Base-by-base conservation (phyloP, 306 rosid species). In the Trichosanthes cucumerina region DNA sequence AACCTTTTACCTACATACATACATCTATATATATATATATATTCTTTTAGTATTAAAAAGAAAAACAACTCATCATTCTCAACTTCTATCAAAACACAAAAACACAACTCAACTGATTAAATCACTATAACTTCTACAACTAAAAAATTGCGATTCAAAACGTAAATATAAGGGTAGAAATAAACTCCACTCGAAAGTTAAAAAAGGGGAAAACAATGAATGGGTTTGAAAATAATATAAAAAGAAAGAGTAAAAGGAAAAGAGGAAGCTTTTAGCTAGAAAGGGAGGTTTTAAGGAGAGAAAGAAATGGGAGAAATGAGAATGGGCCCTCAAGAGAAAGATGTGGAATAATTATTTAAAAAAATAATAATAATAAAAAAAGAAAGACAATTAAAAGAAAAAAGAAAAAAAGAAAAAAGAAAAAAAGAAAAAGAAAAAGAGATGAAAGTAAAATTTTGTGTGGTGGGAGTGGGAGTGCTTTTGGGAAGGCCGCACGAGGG, bases 401-500 rank as follows among this genome's bases (percentile, higher is more conserved):
- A 15, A 7, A 41, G 1, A 7, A 14, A 1, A 49, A 16, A 3
- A 50, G 1, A 18, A 16, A 5, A 18, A 52, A 52, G 16, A 18
- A 36, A 36, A 36, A 3, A 36, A 28, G n/a, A 60, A 7, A 71
- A 15, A 21, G 57, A 23, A n/a, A 70, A 31, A 23, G 59, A 24
- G 41, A 5, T 4, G 23, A 3, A 4, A 16, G 24, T 52, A 62
- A 10, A 54, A 13, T 16, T 52, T 52, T 34, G 65, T 50, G 63
- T 36, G 46, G 60, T 39, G 50, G 46, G 5, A 19, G 60, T 39
- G 50, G 46, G 5, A 19, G 14, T 14, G 41, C n/a, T 11, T 69
- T 69, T 69, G 5, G 23, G 24, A 72, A 46, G 39, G 77, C 77
- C 77, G 52, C 77, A 72, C 77, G 58, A 72, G 77, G 49, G 31